A percentile compares a stretch with the other conserved stretches of the same genome.
Evolutionary conservation across 2,329 filamentous ascomycete genomes (phyloP).

Genomic region (Colletotrichum tropicale): DNA sequence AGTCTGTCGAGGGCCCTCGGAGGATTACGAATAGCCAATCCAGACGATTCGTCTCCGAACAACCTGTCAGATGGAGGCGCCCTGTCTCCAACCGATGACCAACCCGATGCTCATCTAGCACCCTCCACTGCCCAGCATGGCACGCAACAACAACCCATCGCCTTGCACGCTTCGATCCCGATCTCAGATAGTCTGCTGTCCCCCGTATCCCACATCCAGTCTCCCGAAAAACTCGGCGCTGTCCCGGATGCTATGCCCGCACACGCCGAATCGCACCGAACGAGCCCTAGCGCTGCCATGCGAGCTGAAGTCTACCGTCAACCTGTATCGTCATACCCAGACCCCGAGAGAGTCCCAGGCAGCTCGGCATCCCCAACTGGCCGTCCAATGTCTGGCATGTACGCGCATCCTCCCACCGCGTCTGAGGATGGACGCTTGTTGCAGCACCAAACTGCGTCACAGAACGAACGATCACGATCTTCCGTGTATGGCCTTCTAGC

Average conservation of each 20-base stretch:
- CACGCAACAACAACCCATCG: background rate
- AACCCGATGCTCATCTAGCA: conserved; percentile 9
- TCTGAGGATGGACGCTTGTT: conserved; percentile 28
- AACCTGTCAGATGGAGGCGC: conserved; percentile 18
- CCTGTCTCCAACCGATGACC: conserved; percentile 31
- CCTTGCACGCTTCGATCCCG: background rate
- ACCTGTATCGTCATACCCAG: background rate
- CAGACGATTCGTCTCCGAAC: conserved; percentile 56
- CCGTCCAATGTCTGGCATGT: conserved; percentile 13
- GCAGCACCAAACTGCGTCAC: conserved; percentile 54
- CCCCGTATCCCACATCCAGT: background rate
- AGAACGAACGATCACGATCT: conserved; percentile 62
- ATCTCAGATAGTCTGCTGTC: background rate
- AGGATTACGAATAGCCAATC: conserved; percentile 95
- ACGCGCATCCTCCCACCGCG: conserved; percentile 26
- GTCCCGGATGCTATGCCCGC: conserved; percentile 33
- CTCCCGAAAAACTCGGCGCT: background rate
- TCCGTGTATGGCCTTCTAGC: conserved; percentile 60
- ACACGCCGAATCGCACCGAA: conserved; percentile 8
- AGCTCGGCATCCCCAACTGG: background rate
- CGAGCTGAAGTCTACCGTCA: conserved; percentile 16
- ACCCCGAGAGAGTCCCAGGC: background rate
- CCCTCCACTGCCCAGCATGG: background rate
- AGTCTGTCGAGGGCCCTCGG: conserved; percentile 92
- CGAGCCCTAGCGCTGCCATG: conserved; percentile 7